Conservation (phyloP, 169 alveolate species). For the Plasmodium fragile region DNA sequence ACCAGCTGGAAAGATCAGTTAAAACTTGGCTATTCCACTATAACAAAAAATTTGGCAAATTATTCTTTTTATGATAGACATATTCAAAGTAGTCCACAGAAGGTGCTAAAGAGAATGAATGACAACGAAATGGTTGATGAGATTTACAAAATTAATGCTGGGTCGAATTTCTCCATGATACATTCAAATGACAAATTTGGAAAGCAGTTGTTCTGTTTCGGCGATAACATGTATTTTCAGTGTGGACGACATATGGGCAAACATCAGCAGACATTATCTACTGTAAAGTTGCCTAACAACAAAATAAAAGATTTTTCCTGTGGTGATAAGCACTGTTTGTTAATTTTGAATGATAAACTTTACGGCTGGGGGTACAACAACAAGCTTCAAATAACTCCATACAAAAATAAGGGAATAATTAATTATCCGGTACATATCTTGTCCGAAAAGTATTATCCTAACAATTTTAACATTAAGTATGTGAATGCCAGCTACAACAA, state of each 20-base stretch:
- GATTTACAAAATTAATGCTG: slow-evolving; percentile 69
- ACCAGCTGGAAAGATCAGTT: slow-evolving; percentile 73
- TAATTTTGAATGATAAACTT: slow-evolving; percentile 50
- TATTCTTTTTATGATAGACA: slow-evolving; percentile 77
- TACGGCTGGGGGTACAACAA: slow-evolving; percentile 75
- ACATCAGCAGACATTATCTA: slow-evolving; percentile 73
- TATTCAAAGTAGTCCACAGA: slow-evolving; percentile 75
- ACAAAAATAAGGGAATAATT: slow-evolving; percentile 69
- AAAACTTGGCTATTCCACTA: slow-evolving; percentile 61
- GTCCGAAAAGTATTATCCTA: slow-evolving; percentile 17
- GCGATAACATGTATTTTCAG: slow-evolving; percentile 69
- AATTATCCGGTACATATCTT: slow-evolving; percentile 32
- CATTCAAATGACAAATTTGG: slow-evolving; percentile 72
- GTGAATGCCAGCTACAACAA: slow-evolving; percentile 63
- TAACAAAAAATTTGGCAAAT: slow-evolving; percentile 70
- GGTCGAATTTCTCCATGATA: slow-evolving; percentile 62
- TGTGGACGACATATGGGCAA: slow-evolving; percentile 74
- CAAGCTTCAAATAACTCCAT: slow-evolving; percentile 63
- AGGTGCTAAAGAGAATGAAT: slow-evolving; percentile 46
- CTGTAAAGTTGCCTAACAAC: slow-evolving; percentile 67
- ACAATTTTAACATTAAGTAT: slow-evolving; percentile 38
- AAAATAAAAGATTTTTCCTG: slow-evolving; percentile 71
- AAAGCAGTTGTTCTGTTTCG: slow-evolving; percentile 70
- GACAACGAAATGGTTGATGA: slow-evolving; percentile 59
- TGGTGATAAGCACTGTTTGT: slow-evolving; percentile 72